phyloP scores from a whole-genome alignment of 768 basidiomycete species.

The Exidia glandulosa region DNA sequence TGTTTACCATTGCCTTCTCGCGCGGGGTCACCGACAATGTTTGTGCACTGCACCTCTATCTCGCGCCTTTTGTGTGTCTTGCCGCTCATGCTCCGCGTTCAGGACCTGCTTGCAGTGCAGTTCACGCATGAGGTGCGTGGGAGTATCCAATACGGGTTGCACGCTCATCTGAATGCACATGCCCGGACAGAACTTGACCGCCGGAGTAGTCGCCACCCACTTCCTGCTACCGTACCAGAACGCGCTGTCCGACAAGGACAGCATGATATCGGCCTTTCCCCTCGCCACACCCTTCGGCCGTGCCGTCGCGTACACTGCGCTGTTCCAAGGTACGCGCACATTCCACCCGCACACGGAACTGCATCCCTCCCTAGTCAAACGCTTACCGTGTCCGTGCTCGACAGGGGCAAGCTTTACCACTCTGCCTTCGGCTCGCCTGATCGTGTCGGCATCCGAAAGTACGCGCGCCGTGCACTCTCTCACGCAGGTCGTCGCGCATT shows the following conservation, averaged over 20 bases:
- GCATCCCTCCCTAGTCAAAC: slow-evolving; percentile 13
- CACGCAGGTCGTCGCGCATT: neutral
- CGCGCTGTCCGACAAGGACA: slow-evolving; percentile 59
- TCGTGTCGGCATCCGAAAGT: slow-evolving; percentile 37
- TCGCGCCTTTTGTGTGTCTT: neutral
- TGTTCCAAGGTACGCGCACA: slow-evolving; percentile 49
- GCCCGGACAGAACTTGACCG: slow-evolving; percentile 52
- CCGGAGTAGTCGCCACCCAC: slow-evolving; percentile 74
- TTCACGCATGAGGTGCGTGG: slow-evolving; percentile 52
- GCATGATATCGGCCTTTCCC: slow-evolving; percentile 62
- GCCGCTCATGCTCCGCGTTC: slow-evolving; percentile 9
- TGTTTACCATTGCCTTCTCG: slow-evolving; percentile 62
- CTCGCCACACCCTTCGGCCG: slow-evolving; percentile 72
- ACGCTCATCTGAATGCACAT: neutral
- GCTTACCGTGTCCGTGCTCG: neutral
- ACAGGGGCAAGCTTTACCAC: slow-evolving; percentile 46
- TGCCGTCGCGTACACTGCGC: slow-evolving; percentile 65
- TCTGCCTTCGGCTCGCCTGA: slow-evolving; percentile 42
- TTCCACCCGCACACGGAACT: neutral
- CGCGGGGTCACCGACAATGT: slow-evolving; percentile 22
- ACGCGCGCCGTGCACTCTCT: slow-evolving; percentile 1
- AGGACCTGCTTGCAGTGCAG: slow-evolving; percentile 48
- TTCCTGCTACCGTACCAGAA: slow-evolving; percentile 65
- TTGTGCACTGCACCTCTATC: no score
- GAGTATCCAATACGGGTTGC: neutral